Base-by-base conservation (phyloP, 148 eudicot species). In the Pharnaceum exiguum region DNA sequence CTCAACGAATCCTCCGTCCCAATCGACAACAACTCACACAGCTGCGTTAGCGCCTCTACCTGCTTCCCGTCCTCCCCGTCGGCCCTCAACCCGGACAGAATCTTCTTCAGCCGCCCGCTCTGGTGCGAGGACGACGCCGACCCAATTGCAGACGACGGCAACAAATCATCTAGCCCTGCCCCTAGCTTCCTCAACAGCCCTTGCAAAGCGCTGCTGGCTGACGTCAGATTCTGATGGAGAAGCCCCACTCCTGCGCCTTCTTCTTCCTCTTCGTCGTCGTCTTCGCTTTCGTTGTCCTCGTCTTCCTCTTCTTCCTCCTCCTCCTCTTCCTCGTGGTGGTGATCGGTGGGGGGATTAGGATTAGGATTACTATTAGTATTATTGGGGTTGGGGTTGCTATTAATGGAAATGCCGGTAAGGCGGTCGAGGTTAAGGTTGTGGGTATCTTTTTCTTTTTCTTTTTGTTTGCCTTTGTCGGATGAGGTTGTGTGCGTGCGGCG, bases 41-140 rank as follows among this genome's bases (percentile, higher is more conserved):
- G 75, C 85, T 93, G 99, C 3, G 96, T 89, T 40, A 93, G 74
- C 0, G 99, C 99, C 72, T 85, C 96, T 3, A 93, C 85, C 66
- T 93, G 99, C 64, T 67, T 79, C 38, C 99, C 99, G 35, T 93
- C 99, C 72, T 93, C 99, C 0, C 96, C 96, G 43, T 93, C 99
- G 0, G 99, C 99, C 55, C 95, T 70, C 73, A 93, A 79, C 0
- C 96, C 96, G 0, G 89, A 59, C 17, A 93, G 68, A 49, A 93
- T 89, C 91, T 89, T 93, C 79, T 89, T 93, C 30, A 89, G 60
- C 66, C 86, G 65, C 51, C 96, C 90, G 18, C 70, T 93, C 75
- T 89, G 96, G 18, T 93, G 95, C 0, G 95, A 83, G 0, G 96
- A 83, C 0, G 96, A 85, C 0, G 78, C 87, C 6, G 91, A 80